phyloP scores from a whole-genome alignment of 2,329 filamentous ascomycete species.

The Sporothrix pseudoabietina region DNA sequence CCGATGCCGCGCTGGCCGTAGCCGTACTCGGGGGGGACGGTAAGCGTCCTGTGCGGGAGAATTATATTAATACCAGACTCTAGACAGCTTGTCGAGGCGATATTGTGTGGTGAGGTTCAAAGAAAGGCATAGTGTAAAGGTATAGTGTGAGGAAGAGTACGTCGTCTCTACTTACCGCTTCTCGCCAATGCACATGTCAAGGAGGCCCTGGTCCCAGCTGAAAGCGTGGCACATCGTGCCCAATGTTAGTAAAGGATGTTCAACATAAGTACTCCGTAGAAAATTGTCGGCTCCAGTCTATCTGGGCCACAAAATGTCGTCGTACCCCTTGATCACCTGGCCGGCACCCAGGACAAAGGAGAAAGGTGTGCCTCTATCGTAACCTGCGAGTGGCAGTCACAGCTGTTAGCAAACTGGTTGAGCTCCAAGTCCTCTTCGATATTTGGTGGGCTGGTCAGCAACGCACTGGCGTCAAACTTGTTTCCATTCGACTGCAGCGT shows the following conservation, averaged over 20 bases:
- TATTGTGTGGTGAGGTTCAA: no score
- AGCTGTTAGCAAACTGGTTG: not conserved
- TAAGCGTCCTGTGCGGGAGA: slow-evolving; percentile 64
- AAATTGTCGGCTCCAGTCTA: not conserved
- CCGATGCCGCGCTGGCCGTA: slow-evolving; percentile 78
- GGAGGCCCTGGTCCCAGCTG: slow-evolving; percentile 85
- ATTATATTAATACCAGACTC: not conserved
- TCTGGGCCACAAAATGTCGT: not conserved
- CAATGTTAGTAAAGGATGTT: not conserved
- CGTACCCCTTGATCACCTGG: slow-evolving; percentile 85
- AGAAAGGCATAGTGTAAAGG: no score
- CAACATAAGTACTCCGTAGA: no score
- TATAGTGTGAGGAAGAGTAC: no score
- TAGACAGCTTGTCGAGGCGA: not conserved
- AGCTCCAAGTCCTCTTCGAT: not conserved
- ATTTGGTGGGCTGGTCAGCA: no score
- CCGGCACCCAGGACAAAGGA: slow-evolving; percentile 76
- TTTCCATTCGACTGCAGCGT: slow-evolving; percentile 72
- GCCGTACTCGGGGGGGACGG: slow-evolving; percentile 81
- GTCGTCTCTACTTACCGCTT: slow-evolving; percentile 57
- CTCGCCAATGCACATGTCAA: slow-evolving; percentile 96
- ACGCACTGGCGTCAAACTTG: slow-evolving; percentile 77
- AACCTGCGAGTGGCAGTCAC: slow-evolving; percentile 30
- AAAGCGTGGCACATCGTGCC: slow-evolving; percentile 33
- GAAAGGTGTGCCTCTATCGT: slow-evolving; percentile 76